Evolutionary conservation across 192 early-diverging fungal genomes (phyloP).

Genomic region (Coemansia sp.): DNA sequence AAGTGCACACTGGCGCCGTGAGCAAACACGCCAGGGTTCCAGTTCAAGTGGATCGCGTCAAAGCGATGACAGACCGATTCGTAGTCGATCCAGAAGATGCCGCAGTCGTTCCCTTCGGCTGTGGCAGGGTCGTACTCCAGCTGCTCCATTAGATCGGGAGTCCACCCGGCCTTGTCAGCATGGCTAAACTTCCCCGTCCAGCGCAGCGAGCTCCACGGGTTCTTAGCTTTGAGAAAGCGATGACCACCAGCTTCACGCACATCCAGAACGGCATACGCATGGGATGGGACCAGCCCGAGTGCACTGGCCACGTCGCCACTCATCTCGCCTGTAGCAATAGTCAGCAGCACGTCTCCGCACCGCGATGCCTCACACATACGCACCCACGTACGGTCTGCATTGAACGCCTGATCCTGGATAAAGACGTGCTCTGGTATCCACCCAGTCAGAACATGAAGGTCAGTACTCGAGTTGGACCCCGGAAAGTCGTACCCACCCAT

Average conservation of each 20-base stretch:
- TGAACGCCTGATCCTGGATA: constrained; percentile 68
- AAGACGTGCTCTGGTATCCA: constrained; percentile 95
- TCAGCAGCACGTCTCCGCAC: constrained; percentile 75
- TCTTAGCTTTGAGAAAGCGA: constrained; percentile 83
- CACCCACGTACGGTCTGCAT: constrained; percentile 70
- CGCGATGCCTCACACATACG: constrained; percentile 67
- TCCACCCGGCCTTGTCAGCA: constrained; percentile 68
- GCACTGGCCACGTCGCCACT: constrained; percentile 61
- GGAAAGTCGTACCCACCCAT: constrained; percentile 97
- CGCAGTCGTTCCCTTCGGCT: constrained; percentile 73
- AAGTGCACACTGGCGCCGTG: constrained; percentile 71
- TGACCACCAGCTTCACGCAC: constrained; percentile 61
- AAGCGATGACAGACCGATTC: constrained; percentile 77
- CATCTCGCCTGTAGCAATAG: constrained; percentile 84
- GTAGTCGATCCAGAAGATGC: constrained; percentile 89
- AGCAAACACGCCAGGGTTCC: constrained; percentile 78
- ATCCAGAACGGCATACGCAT: constrained; percentile 86
- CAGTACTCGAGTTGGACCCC: constrained; percentile 92
- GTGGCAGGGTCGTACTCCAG: constrained; percentile 72
- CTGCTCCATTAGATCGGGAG: constrained; percentile 61
- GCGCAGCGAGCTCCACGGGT: constrained; percentile 89
- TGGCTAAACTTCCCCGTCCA: constrained; percentile 82
- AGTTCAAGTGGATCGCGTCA: constrained; percentile 88
- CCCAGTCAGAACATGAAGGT: constrained; percentile 85
- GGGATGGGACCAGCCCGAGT: constrained; percentile 82